phyloP scores from a whole-genome alignment of 1,284 basidiomycete species.

The Pisolithus thermaeus region DNA sequence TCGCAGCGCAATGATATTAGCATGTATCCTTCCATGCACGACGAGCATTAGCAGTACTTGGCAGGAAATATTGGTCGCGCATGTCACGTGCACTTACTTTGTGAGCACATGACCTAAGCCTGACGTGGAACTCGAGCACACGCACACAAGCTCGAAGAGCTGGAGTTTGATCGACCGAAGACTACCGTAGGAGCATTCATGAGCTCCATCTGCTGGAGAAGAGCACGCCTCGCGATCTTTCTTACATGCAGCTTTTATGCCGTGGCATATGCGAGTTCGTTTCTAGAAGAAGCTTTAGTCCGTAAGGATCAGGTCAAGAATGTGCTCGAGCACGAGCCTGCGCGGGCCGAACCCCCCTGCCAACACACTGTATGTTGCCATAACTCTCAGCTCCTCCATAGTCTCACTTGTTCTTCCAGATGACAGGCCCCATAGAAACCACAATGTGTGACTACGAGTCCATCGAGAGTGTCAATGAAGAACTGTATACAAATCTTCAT shows the following conservation, averaged over 20 bases:
- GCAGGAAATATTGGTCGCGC: background rate
- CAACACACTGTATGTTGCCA: slow-evolving; percentile 48
- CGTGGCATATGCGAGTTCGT: slow-evolving; percentile 34
- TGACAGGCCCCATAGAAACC: slow-evolving; percentile 94
- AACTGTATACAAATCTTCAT: slow-evolving; percentile 70
- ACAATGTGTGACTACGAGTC: slow-evolving; percentile 94
- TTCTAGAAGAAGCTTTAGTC: slow-evolving; percentile 50
- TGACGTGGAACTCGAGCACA: background rate
- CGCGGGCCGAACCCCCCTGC: slow-evolving; percentile 48
- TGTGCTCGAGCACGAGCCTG: slow-evolving; percentile 65
- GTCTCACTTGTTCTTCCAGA: slow-evolving; percentile 11
- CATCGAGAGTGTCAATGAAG: slow-evolving; percentile 84
- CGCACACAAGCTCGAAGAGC: too few species aligned
- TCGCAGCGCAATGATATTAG: too few species aligned
- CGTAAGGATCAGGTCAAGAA: slow-evolving; percentile 61
- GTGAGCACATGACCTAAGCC: background rate
- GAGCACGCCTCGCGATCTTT: slow-evolving; percentile 15
- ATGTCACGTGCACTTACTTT: background rate
- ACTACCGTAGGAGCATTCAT: slow-evolving; percentile 5
- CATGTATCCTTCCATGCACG: background rate
- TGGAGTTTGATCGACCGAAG: background rate
- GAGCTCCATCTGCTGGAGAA: slow-evolving; percentile 14
- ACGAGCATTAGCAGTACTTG: background rate
- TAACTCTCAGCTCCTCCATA: background rate
- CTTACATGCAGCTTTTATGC: slow-evolving; percentile 11